These are phyloP conservation scores for Eustoma russellianum DNA, from an alignment of 257 asterid genomes.

Conservation along the genomic window DNA sequence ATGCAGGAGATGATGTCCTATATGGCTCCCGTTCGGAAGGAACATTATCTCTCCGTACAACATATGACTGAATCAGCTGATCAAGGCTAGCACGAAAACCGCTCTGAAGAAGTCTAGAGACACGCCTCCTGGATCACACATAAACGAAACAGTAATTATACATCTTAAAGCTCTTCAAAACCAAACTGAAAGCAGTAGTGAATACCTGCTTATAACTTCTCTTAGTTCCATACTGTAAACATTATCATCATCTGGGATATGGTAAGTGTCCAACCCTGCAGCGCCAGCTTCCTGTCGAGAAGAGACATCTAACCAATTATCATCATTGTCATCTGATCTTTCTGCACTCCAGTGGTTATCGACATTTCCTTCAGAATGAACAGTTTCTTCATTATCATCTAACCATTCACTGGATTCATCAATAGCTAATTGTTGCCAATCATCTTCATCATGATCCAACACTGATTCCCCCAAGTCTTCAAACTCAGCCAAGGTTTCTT, in stretches of 20 bases:
- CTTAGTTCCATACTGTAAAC: conserved; percentile 54
- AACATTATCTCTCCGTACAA: conserved; percentile 53
- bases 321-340: conserved; percentile 40
- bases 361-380: conserved; percentile 28
- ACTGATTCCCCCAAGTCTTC: conserved; percentile 31
- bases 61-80: conserved; percentile 60
- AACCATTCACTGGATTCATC: conserved; percentile 25
- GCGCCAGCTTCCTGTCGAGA: conserved; percentile 37
- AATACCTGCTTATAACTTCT: conserved; percentile 76
- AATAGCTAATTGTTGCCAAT: conserved; percentile 19
- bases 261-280: conserved; percentile 31
- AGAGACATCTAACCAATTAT: conserved; percentile 61
- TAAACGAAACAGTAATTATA: not conserved
- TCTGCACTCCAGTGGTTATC: conserved; percentile 34
- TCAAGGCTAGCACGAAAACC: conserved; percentile 66
- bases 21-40: conserved; percentile 57
- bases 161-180: no score
- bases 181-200: not conserved
- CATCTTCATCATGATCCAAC: conserved; percentile 25
- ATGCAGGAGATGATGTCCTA: conserved; percentile 32
- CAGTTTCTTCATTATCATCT: conserved; percentile 22
- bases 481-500: conserved; percentile 27
- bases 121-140: conserved; percentile 59
- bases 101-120: conserved; percentile 74
- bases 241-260: conserved; percentile 51